These are phyloP conservation scores for Alternaria sp. DNA, from an alignment of 2,329 filamentous ascomycete genomes.

Conservation along the genomic window DNA sequence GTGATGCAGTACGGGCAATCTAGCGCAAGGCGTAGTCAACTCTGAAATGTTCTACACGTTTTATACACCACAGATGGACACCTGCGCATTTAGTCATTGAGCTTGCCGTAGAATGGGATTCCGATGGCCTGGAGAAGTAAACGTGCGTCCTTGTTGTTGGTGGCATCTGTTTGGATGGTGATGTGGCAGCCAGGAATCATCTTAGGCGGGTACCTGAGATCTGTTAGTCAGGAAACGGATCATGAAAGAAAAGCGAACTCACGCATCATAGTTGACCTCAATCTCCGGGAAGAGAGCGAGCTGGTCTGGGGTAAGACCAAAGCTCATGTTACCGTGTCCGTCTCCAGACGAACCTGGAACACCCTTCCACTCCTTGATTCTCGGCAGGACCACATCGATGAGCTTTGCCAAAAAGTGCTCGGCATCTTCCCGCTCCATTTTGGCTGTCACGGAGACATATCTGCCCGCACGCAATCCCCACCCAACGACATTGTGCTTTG, in stretches of 20 bases:
- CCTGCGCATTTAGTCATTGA: slow-evolving; percentile 48
- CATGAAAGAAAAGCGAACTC: slow-evolving; percentile 53
- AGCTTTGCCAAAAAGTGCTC: slow-evolving; percentile 91
- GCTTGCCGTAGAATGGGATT: slow-evolving; percentile 83
- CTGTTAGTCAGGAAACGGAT: slow-evolving; percentile 10
- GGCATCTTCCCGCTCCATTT: slow-evolving; percentile 80
- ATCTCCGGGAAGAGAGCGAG: slow-evolving; percentile 91
- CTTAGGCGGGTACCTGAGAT: slow-evolving; percentile 66
- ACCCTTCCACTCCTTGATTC: slow-evolving; percentile 95
- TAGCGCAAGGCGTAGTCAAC: background rate
- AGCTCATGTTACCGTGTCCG: slow-evolving; percentile 83
- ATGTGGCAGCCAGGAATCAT: slow-evolving; percentile 89
- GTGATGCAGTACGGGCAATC: background rate
- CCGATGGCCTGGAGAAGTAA: slow-evolving; percentile 76
- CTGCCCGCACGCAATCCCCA: slow-evolving; percentile 79
- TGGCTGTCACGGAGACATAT: slow-evolving; percentile 77
- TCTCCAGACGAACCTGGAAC: slow-evolving; percentile 81
- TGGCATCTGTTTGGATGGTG: slow-evolving; percentile 83
- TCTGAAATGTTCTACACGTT: slow-evolving; percentile 18
- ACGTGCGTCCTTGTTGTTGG: slow-evolving; percentile 83
- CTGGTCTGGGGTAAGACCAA: slow-evolving; percentile 78
- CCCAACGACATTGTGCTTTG: slow-evolving; percentile 73
- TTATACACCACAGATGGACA: slow-evolving; percentile 24
- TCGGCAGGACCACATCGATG: slow-evolving; percentile 88
- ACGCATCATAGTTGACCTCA: slow-evolving; percentile 92